Percentiles rank a stretch among this genome's conserved stretches.
Conservation (phyloP, 1,284 basidiomycete species). For the Leccinum huronense region DNA sequence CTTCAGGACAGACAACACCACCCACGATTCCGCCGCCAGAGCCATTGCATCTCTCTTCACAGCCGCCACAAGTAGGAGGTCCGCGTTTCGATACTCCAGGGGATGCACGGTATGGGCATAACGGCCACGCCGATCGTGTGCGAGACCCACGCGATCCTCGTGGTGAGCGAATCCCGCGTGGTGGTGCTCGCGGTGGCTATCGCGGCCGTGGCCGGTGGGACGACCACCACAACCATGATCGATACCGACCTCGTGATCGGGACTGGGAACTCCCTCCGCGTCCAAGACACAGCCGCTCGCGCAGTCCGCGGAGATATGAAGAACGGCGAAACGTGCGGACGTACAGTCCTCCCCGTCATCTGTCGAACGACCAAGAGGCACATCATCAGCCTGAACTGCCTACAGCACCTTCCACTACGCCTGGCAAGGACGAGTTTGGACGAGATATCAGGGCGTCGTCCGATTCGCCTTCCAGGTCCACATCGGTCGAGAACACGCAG, state of each 20-base stretch:
- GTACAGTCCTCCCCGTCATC: constrained; percentile 57
- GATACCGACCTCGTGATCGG: constrained; percentile 50
- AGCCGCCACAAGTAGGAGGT: constrained; percentile 4
- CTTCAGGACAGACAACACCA: constrained; percentile 22
- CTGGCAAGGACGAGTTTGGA: constrained; percentile 76
- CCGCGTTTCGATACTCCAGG: constrained; percentile 36
- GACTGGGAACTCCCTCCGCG: constrained; percentile 44
- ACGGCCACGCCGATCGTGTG: constrained; percentile 48
- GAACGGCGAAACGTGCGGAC: constrained; percentile 49
- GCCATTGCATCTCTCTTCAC: constrained; percentile 3
- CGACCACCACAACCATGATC: constrained; percentile 41
- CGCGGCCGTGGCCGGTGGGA: constrained; percentile 43
- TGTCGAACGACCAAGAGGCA: constrained; percentile 31
- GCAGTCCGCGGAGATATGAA: constrained; percentile 62
- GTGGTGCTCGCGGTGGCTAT: constrained; percentile 41
- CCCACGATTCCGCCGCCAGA: constrained; percentile 1
- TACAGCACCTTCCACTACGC: constrained; percentile 29
- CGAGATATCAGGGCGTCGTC: constrained; percentile 65
- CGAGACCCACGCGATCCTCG: constrained; percentile 48
- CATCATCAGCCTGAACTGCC: constrained; percentile 25
- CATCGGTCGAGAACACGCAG: constrained; percentile 36
- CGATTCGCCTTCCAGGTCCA: constrained; percentile 25
- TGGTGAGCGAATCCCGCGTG: constrained; percentile 42
- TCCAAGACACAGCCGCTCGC: constrained; percentile 61
- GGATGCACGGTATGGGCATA: constrained; percentile 48